Conservation (phyloP, 805 yeast genomes). For the Suhomyces emberorum region DNA sequence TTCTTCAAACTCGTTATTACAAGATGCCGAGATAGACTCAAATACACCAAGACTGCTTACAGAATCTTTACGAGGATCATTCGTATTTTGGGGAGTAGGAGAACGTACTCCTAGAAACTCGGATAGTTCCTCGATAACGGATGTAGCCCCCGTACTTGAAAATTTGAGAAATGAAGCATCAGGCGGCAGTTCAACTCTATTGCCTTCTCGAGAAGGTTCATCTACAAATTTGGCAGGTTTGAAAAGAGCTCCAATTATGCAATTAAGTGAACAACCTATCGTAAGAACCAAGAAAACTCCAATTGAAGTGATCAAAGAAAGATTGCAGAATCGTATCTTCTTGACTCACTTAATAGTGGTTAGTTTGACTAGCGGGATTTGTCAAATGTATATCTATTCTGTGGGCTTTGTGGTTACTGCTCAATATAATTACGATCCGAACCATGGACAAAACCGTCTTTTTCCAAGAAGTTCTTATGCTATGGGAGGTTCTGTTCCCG, state of each 20-base stretch:
- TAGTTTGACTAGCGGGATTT: constrained; percentile 57
- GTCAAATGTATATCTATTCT: constrained; percentile 69
- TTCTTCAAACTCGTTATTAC: constrained; percentile 1
- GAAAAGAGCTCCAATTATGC: neutral
- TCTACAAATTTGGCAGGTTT: constrained; percentile 1
- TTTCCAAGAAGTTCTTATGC: neutral
- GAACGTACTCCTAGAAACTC: constrained; percentile 25
- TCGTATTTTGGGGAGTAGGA: constrained; percentile 42
- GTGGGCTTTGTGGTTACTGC: constrained; percentile 68
- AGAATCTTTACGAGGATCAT: constrained; percentile 27
- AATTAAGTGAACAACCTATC: neutral
- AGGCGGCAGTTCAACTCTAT: constrained; percentile 4
- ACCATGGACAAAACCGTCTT: neutral
- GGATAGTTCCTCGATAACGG: constrained; percentile 14
- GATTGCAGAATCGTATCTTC: constrained; percentile 33
- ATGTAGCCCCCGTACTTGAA: constrained; percentile 12
- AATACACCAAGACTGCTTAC: neutral
- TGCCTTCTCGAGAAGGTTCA: neutral
- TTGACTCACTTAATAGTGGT: constrained; percentile 53
- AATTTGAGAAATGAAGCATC: constrained; percentile 9
- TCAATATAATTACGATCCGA: constrained; percentile 23
- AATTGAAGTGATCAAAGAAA: constrained; percentile 15
- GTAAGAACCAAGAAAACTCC: constrained; percentile 9
- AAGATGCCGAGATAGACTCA: neutral
- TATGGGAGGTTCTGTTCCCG: constrained; percentile 6